Evolutionary conservation across 164 flowering plant genomes (phyloP), one percentile per base, ranked within the genome.

Genomic region (Malania oleifera): DNA sequence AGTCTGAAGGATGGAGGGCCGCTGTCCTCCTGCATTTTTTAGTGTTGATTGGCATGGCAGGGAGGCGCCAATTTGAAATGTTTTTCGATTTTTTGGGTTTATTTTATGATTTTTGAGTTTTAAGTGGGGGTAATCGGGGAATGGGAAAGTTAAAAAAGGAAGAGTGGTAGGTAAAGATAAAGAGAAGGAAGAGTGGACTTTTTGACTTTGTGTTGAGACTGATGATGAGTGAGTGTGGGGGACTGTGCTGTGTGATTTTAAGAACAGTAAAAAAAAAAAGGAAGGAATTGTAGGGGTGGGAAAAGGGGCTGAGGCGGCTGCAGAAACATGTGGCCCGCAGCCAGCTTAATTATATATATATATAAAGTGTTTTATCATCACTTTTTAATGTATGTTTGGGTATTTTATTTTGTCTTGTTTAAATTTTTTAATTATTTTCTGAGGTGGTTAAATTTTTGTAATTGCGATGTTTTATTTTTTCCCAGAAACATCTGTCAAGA

Each of bases 271-370:
- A n/a, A 48, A 15, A 14, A 26, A 37, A 41, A 15, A 2, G 11
- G 37, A 3, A 41, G 25, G 51, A 45, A 51, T 13, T 24, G 40
- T 7, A 45, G 60, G 25, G 14, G 24, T 5, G 14, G 14, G 41
- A 7, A 5, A 13, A 5, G 26, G 13, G 59, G 75, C 73, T 71
- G 83, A 74, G 50, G 83, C 52, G 83, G 78, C 75, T 64, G 73
- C 76, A 66, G 25, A 59, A 68, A 23, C 13, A 35, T 70, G 78
- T 74, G 65, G 80, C 83, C 80, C 80, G 77, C 83, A 70, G 75
- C 74, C 44, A n/a, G n/a, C n/a, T n/a, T n/a, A n/a, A n/a, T n/a
- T n/a, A n/a, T n/a, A n/a, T n/a, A n/a, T n/a, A n/a, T n/a, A n/a
- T 26, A 52, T 31, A 57, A 38, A 15, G 26, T 37, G 27, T 35